Conservation (phyloP, 495 filamentous ascomycete species). For the Podospora pseudocomata region DNA sequence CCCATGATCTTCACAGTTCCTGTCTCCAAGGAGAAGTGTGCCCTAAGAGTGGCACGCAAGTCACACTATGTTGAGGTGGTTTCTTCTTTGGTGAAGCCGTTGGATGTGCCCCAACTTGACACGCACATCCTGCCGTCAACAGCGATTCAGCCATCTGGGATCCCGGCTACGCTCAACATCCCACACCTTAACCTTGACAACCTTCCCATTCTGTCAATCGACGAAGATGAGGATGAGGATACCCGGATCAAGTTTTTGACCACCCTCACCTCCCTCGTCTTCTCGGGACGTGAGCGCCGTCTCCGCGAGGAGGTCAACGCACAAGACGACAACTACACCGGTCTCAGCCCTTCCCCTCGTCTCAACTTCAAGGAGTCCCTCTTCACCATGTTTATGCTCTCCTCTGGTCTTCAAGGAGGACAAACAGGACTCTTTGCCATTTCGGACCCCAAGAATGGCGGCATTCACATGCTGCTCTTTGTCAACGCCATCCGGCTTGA, state of each 20-base stretch:
- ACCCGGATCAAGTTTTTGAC: slow-evolving; percentile 34
- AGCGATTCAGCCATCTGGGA: slow-evolving; percentile 14
- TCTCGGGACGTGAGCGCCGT: slow-evolving; percentile 40
- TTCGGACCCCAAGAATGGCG: slow-evolving; percentile 24
- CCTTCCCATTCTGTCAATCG: slow-evolving; percentile 34
- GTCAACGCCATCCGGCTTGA: slow-evolving; percentile 41
- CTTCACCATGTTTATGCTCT: slow-evolving; percentile 43
- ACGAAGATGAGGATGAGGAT: slow-evolving; percentile 25
- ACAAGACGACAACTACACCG: slow-evolving; percentile 8
- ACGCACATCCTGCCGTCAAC: slow-evolving; percentile 32
- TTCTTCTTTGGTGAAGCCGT: slow-evolving; percentile 32
- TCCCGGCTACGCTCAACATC: slow-evolving; percentile 36
- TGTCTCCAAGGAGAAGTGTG: slow-evolving; percentile 32
- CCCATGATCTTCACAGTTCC: slow-evolving; percentile 42
- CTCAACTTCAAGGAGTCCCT: slow-evolving; percentile 49
- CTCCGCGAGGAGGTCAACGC: slow-evolving; percentile 25
- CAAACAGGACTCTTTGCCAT: slow-evolving; percentile 39
- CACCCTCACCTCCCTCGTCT: slow-evolving; percentile 34
- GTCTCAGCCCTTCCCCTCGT: slow-evolving; percentile 21
- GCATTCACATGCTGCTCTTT: slow-evolving; percentile 41
- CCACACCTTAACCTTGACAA: slow-evolving; percentile 42
- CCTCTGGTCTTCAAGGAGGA: slow-evolving; percentile 40
- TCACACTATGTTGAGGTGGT: slow-evolving; percentile 46
- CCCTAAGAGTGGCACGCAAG: slow-evolving; percentile 44
- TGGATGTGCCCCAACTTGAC: slow-evolving; percentile 19